Evolutionary conservation across 768 basidiomycete genomes (phyloP).

Genomic region (Erythrobasidium yunnanense): DNA sequence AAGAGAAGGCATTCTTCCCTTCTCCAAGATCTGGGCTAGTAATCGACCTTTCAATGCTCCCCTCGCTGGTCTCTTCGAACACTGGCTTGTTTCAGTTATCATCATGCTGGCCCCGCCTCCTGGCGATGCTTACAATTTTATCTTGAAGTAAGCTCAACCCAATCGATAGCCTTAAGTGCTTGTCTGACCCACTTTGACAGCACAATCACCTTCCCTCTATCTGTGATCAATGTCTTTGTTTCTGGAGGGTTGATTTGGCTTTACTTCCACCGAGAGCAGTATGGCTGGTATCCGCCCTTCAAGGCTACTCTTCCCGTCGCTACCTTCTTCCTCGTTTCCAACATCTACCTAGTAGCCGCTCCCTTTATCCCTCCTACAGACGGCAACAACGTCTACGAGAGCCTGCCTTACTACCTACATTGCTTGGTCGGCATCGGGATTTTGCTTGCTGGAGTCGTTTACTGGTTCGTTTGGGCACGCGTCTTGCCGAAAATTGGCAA

Average conservation of each 20-base stretch:
- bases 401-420: conserved; percentile 32
- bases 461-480: neutral
- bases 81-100: conserved; percentile 34
- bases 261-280: conserved; percentile 22
- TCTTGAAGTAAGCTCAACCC: conserved; percentile 28
- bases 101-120: conserved; percentile 36
- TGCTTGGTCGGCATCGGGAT: conserved; percentile 4
- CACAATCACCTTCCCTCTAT: conserved; percentile 35
- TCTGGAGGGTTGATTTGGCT: conserved; percentile 32
- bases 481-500: neutral
- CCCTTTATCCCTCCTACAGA: conserved; percentile 34
- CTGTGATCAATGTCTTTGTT: conserved; percentile 36
- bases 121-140: conserved; percentile 36
- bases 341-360: conserved; percentile 36
- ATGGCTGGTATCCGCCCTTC: conserved; percentile 30
- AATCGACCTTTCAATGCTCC: conserved; percentile 39
- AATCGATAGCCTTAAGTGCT: too few relatives aligned
- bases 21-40: conserved; percentile 35
- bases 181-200: conserved; percentile 3
- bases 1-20: conserved; percentile 38
- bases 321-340: conserved; percentile 37
- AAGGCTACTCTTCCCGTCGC: conserved; percentile 30
- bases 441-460: neutral
- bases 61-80: conserved; percentile 33
- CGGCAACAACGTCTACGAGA: conserved; percentile 15